Evolutionary conservation across 23 red algal genomes (phyloP).

Genomic region (Gracilaria gracilis): DNA sequence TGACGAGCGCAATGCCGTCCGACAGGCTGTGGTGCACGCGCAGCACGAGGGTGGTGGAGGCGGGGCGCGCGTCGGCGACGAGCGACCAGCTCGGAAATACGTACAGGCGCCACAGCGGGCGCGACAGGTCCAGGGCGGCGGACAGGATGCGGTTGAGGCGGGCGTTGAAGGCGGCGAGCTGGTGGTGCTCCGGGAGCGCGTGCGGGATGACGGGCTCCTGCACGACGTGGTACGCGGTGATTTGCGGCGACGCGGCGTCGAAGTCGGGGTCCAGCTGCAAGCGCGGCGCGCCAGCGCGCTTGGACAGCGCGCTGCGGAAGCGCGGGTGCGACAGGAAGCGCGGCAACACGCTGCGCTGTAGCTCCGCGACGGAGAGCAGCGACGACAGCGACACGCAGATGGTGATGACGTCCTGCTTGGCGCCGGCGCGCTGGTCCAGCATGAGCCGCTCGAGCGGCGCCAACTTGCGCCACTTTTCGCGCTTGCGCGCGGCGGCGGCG

Average conservation of each 20-base stretch:
- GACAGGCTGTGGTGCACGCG: conserved; percentile 53
- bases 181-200: neutral
- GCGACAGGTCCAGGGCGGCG: neutral
- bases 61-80: neutral
- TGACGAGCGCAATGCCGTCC: conserved; percentile 58
- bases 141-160: conserved; percentile 46
- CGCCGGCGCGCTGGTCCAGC: conserved; percentile 23
- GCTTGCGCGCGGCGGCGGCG: neutral
- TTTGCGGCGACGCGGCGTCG: neutral
- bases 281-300: neutral
- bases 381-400: conserved; percentile 32
- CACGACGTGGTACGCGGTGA: neutral
- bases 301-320: conserved; percentile 21
- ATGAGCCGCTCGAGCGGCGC: conserved; percentile 44
- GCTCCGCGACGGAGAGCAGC: neutral
- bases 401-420: conserved; percentile 44
- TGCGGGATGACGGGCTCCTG: neutral
- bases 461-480: conserved; percentile 27
- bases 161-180: conserved; percentile 13
- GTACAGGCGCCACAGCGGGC: conserved; percentile 38
- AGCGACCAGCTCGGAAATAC: conserved; percentile 42
- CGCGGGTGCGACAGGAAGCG: conserved; percentile 54
- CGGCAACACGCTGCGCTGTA: conserved; percentile 22
- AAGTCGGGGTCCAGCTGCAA: conserved; percentile 19
- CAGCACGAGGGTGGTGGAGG: conserved; percentile 28